Base-by-base conservation (phyloP, 768 basidiomycete genomes). In the Russula ochroleuca region DNA sequence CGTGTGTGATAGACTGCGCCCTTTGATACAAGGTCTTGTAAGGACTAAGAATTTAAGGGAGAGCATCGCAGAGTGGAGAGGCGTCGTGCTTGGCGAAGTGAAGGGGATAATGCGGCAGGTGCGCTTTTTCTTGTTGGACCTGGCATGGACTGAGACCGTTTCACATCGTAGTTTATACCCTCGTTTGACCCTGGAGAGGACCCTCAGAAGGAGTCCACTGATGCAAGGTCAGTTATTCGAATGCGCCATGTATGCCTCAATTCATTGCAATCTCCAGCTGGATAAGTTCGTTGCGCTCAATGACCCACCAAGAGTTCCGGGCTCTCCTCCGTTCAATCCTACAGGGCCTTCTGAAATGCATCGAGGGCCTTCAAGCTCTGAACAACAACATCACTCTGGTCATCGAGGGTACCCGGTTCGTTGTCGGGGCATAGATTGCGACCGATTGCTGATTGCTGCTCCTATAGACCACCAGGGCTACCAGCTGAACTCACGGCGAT, bases 21-120 rank as follows among this genome's bases (percentile, higher is more conserved):
- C 93, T 2, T 70, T 95, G 50, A 72, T 97, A 31, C 80, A 85
- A 37, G 92, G 91, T 5, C 79, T 98, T 53, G 74, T 85, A 25
- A 79, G 90, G 64, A 90, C 90, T 1, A 82, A 80, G 48, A 88
- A 86, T 3, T 72, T 93, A 47, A 83, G 84, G 57, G 88, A 89
- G 64, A 86, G 84, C 1, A 77, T 84, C 33, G 67, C 81, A 13
- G 81, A 83, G 17, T 94, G 91, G 88, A 77, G 88, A 65, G 84
- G 88, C 43, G 80, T 84, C 5, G 87, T 85, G 19, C 73, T 90
- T 64, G 74, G 73, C 15, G 87, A 89, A 64, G 76, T 93, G 35
- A 79, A 78, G 62, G 77, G 76, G 1, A 75, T 84, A 31, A 73
- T 88, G 35, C 84, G 81, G 71, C 78, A 79, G 75, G 90, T 91